Base-by-base conservation (phyloP, 805 yeast genomes). In the Wickerhamomyces silvicola region DNA sequence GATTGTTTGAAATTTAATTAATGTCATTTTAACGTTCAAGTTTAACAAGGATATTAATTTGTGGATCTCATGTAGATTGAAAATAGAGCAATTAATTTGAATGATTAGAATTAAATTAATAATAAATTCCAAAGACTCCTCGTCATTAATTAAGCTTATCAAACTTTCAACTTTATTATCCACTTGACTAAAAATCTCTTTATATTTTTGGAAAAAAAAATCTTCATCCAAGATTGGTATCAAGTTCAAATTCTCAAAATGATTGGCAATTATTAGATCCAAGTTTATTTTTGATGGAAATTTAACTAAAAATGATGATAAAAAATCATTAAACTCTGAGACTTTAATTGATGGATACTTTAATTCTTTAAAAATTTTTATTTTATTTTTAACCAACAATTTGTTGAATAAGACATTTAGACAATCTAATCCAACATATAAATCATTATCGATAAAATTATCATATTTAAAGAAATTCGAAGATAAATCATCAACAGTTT, bases 81-180 rank as follows among this genome's bases (percentile, higher is more conserved):
- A 51, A 10, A 49, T 46, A 3, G 54, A 50, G 22, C 52, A 45
- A 32, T 50, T 50, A 19, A 51, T 35, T 24, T 51, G 55, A 18
- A 50, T 48, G 10, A 51, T 46, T 3, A 74, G 58, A 60, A 77
- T 70, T 37, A 77, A 61, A 16, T 62, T 56, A 36, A 62, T 59
- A 14, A 68, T 37, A 64, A 55, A 43, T 10, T 23, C 32, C 23
- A 41, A 23, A 25, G 15, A 18, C 9, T 16, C 11, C 12, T 25
- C 20, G 7, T 6, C n/a, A 14, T 24, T 26, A 3, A 22, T 10
- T 16, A 42, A n/a, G 2, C 24, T 18, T 7, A 9, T 10, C 27
- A 45, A 29, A 27, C 39, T 43, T 33, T 37, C 43, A 14, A 46
- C 40, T 11, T 38, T 40, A 32, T 47, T 40, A 20, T 40, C 44